Conservation (phyloP, 371 early-diverging fungal species). For the Vittaforma corneae region DNA sequence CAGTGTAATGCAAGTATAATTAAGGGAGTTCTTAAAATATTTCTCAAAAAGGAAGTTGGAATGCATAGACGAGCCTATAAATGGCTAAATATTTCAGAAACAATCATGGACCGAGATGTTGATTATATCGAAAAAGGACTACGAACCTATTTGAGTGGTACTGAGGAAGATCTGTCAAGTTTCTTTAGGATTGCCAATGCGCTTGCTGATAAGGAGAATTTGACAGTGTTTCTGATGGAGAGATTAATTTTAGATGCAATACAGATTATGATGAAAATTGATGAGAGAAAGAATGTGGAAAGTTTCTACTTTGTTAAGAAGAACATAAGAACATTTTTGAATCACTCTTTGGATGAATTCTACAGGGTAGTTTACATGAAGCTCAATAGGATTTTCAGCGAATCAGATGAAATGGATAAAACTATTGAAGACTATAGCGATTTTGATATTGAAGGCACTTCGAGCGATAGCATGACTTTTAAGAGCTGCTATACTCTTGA, state of each 20-base stretch:
- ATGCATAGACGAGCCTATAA: slow-evolving; percentile 49
- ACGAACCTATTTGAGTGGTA: background rate
- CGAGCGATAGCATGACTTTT: background rate
- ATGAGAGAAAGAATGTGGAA: no score
- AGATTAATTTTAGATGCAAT: slow-evolving; percentile 14
- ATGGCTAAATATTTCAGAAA: slow-evolving; percentile 35
- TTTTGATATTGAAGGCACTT: background rate
- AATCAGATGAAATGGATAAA: background rate
- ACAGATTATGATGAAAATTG: background rate
- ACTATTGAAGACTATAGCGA: background rate
- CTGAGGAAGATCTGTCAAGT: slow-evolving; percentile 9
- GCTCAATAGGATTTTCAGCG: slow-evolving; percentile 7
- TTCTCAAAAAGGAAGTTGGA: slow-evolving; percentile 49
- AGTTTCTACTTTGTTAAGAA: no score
- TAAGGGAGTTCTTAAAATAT: slow-evolving; percentile 37
- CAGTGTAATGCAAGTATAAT: slow-evolving; percentile 13
- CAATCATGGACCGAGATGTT: background rate
- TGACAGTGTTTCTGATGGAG: slow-evolving; percentile 22
- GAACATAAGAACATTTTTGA: slow-evolving; percentile 19
- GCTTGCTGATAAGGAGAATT: slow-evolving; percentile 20
- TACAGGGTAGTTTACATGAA: slow-evolving; percentile 26
- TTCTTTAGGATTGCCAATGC: slow-evolving; percentile 33
- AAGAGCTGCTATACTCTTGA: background rate
- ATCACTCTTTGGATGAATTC: slow-evolving; percentile 16
- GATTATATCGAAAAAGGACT: slow-evolving; percentile 16